Conservation (phyloP, 2,329 filamentous ascomycete species). For the Botrytis aclada region DNA sequence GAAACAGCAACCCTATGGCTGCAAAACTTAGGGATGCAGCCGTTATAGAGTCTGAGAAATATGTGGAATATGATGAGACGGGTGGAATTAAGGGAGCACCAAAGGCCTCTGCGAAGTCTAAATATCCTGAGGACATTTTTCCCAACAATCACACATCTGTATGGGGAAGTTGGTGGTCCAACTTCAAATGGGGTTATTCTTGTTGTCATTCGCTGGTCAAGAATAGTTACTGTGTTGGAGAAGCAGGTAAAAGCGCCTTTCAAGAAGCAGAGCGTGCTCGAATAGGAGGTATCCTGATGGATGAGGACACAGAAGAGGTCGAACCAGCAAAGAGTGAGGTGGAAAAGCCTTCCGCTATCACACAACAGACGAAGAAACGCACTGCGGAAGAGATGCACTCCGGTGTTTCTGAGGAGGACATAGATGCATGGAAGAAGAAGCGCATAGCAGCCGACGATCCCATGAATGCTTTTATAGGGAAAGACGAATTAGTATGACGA, state of each 20-base stretch:
- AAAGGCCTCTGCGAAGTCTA: conserved; percentile 74
- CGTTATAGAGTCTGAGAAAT: conserved; percentile 77
- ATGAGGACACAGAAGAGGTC: conserved; percentile 30
- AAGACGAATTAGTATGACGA: conserved; percentile 41
- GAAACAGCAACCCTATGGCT: conserved; percentile 56
- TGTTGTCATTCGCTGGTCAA: conserved; percentile 93
- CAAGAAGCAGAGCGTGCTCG: conserved; percentile 68
- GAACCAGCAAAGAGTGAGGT: conserved; percentile 35
- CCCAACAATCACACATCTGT: conserved; percentile 89
- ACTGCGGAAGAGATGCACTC: conserved; percentile 75
- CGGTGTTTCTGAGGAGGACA: conserved; percentile 75
- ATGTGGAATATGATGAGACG: conserved; percentile 90
- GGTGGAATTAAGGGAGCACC: conserved; percentile 86
- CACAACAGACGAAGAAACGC: conserved; percentile 58
- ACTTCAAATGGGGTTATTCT: conserved; percentile 92
- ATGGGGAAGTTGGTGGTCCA: conserved; percentile 97
- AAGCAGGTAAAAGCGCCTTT: conserved; percentile 78
- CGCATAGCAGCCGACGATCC: conserved; percentile 74
- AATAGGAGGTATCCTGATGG: conserved; percentile 42
- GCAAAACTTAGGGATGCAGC: conserved; percentile 63
- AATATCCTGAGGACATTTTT: conserved; percentile 84
- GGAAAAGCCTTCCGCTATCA: conserved; percentile 35
- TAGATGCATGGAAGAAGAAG: conserved; percentile 81
- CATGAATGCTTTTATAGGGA: conserved; percentile 78
- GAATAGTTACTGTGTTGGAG: conserved; percentile 96